phyloP scores from a whole-genome alignment of 495 filamentous ascomycete genomes.

The Penicillium psychrofluorescens region DNA sequence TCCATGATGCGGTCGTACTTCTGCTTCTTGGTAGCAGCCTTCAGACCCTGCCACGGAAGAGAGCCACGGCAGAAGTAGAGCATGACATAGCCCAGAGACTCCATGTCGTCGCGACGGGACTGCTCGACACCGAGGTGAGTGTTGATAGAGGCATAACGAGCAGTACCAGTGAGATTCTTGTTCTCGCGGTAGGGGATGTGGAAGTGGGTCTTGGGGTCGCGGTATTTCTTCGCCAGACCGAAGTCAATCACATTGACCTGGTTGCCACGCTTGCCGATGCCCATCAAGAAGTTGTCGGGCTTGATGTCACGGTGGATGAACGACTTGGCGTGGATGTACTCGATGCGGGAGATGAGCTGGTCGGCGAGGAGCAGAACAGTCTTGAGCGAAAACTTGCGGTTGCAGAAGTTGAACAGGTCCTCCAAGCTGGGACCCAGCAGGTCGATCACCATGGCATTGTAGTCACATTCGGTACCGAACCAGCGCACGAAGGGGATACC shows the following conservation, averaged over 20 bases:
- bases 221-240: conserved; percentile 99
- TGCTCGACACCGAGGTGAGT: conserved; percentile 98
- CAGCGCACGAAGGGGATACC: conserved; percentile 99
- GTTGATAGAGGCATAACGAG: conserved; percentile 99
- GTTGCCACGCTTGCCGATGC: conserved; percentile 98
- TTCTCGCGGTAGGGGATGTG: conserved; percentile 99
- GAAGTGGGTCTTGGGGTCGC: conserved; percentile 99
- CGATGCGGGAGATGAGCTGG: conserved; percentile 98
- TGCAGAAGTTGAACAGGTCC: conserved; percentile 99
- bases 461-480: conserved; percentile 99
- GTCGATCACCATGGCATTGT: conserved; percentile 99
- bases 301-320: conserved; percentile 99
- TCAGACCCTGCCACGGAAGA: conserved; percentile 97
- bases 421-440: conserved; percentile 95
- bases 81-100: conserved; percentile 99
- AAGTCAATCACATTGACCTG: conserved; percentile 99
- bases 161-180: conserved; percentile 99
- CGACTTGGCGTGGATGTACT: conserved; percentile 99
- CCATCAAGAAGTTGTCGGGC: conserved; percentile 99
- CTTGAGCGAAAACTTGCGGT: conserved; percentile 99
- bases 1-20: conserved; percentile 99
- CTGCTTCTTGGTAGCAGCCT: conserved; percentile 99
- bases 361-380: conserved; percentile 97
- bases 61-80: conserved; percentile 99
- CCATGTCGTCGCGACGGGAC: conserved; percentile 99